Conservation (phyloP, 176 grass and related monocot genomes). For the Pontederia paniculata region DNA sequence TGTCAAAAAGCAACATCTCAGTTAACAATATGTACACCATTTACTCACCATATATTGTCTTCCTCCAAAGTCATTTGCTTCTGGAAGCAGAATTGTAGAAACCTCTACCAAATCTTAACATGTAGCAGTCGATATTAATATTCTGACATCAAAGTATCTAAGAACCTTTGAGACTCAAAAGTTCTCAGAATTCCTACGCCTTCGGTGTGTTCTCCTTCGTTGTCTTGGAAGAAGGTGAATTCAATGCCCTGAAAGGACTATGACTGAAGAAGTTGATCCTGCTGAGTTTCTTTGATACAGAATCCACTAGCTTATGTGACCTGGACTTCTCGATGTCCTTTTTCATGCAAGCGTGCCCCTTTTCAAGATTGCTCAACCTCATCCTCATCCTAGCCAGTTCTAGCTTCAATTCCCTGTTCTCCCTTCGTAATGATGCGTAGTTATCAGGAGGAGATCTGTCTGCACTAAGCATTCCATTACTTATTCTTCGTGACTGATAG, state of each 20-base stretch:
- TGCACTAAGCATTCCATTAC: constrained; percentile 45
- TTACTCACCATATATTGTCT: too few species aligned
- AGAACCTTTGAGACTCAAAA: too few species aligned
- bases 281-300: background rate
- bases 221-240: too few species aligned
- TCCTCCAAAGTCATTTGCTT: too few species aligned
- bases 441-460: constrained; percentile 57
- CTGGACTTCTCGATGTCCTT: constrained; percentile 19
- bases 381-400: constrained; percentile 74
- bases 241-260: background rate
- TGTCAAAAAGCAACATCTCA: too few species aligned
- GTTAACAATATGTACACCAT: too few species aligned
- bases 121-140: too few species aligned
- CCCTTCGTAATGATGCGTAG: constrained; percentile 71
- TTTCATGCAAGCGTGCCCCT: constrained; percentile 74
- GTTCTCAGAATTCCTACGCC: too few species aligned
- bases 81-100: too few species aligned
- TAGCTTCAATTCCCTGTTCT: constrained; percentile 80
- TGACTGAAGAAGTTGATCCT: background rate
- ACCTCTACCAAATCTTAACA: too few species aligned
- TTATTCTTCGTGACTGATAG: background rate
- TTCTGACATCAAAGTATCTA: too few species aligned
- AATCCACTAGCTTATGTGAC: background rate
- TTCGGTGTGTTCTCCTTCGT: too few species aligned
- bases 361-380: constrained; percentile 68